Evolutionary conservation across 2,329 filamentous ascomycete genomes (phyloP).

Genomic region (Talaromyces sp.): DNA sequence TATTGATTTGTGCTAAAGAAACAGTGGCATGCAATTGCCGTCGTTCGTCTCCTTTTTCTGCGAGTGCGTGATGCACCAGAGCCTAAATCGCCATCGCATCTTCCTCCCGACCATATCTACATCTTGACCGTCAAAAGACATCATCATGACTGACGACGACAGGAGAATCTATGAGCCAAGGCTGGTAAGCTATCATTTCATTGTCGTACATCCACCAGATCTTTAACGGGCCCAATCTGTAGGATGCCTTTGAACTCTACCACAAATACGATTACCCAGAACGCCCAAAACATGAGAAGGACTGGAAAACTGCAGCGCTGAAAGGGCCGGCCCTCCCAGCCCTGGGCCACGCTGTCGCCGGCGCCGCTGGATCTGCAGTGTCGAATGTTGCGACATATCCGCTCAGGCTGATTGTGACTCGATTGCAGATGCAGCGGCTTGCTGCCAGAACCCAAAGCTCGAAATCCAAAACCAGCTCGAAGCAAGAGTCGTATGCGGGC

Average conservation of each 20-base stretch:
- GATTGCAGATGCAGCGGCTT: constrained; percentile 71
- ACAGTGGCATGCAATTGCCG: neutral
- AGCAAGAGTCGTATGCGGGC: constrained; percentile 54
- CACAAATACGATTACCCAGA: constrained; percentile 24
- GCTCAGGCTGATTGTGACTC: constrained; percentile 72
- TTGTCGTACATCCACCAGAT: neutral
- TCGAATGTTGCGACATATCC: constrained; percentile 77
- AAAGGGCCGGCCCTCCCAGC: constrained; percentile 56
- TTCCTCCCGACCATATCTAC: neutral
- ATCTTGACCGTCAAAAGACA: neutral
- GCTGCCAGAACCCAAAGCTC: constrained; percentile 34
- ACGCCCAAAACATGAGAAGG: constrained; percentile 16
- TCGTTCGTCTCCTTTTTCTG: no score
- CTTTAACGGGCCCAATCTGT: neutral
- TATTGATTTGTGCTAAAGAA: neutral
- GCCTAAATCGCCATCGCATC: neutral
- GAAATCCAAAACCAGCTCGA: constrained; percentile 45
- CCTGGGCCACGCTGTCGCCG: constrained; percentile 74
- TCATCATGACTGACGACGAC: constrained; percentile 9
- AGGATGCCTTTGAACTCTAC: constrained; percentile 27
- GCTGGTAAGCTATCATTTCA: constrained; percentile 1
- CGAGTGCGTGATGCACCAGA: neutral
- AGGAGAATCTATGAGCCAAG: constrained; percentile 5
- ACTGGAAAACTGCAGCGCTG: constrained; percentile 28
- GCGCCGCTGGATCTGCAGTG: constrained; percentile 70